Percentiles rank a stretch among this genome's conserved stretches.
Evolutionary conservation across 371 early-diverging fungal genomes (phyloP).

Genomic region (Saksenaea vasiformis): DNA sequence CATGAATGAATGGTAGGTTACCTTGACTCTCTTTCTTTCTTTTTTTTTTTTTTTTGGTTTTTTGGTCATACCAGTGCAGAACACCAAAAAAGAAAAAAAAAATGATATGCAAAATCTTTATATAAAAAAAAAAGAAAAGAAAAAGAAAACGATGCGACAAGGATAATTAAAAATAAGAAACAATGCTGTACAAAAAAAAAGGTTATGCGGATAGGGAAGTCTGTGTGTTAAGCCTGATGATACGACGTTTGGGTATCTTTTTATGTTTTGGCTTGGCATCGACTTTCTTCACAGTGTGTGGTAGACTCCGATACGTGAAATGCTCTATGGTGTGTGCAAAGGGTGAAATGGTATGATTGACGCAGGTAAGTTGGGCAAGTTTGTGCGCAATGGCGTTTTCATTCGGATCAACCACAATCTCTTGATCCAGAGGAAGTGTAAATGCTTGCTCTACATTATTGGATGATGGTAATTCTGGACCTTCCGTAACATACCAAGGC

Average conservation of each 20-base stretch:
- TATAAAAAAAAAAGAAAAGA: background rate
- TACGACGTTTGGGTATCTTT: conserved; percentile 47
- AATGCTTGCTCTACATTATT: conserved; percentile 10
- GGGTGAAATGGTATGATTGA: conserved; percentile 88
- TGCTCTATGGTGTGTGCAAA: conserved; percentile 81
- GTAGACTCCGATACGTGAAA: conserved; percentile 78
- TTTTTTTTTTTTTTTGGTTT: too few relatives aligned
- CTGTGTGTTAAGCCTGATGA: conserved; percentile 33
- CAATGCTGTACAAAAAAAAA: background rate
- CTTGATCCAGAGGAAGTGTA: conserved; percentile 41
- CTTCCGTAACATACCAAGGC: conserved; percentile 29
- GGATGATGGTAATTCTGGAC: conserved; percentile 17
- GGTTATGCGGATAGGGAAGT: background rate
- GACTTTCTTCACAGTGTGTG: conserved; percentile 45
- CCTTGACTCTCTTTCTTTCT: too few relatives aligned
- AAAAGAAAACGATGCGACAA: background rate
- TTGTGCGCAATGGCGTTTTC: conserved; percentile 87
- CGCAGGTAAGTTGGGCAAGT: conserved; percentile 79
- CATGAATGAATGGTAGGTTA: too few relatives aligned
- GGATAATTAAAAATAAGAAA: background rate
- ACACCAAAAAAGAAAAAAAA: too few relatives aligned
- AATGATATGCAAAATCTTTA: too few relatives aligned
- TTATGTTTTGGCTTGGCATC: conserved; percentile 35
- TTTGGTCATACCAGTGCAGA: too few relatives aligned
- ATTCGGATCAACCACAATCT: conserved; percentile 59